Conservation (phyloP, 1,284 basidiomycete species). For the Papiliotrema fonsecae region DNA sequence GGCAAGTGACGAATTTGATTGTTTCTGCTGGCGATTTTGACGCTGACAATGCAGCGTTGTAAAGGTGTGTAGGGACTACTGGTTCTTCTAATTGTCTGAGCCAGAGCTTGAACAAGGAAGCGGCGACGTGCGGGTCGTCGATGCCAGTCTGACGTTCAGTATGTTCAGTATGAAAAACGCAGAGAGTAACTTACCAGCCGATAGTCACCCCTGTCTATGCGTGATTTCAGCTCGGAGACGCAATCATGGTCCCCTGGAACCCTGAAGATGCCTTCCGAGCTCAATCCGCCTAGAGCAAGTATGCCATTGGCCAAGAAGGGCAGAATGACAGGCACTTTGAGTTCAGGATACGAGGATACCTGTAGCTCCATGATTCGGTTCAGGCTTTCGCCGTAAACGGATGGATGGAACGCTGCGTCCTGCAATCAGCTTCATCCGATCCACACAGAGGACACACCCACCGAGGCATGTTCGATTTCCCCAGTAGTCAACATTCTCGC, state of each 20-base stretch:
- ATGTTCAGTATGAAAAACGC: background rate
- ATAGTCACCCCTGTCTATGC: conserved; percentile 85
- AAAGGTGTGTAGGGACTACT: conserved; percentile 64
- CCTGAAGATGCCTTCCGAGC: conserved; percentile 82
- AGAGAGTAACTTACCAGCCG: conserved; percentile 64
- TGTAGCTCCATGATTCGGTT: conserved; percentile 77
- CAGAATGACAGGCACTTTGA: conserved; percentile 81
- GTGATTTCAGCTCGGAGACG: conserved; percentile 75
- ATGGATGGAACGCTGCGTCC: conserved; percentile 89
- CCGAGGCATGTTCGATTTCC: conserved; percentile 83
- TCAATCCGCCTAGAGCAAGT: conserved; percentile 74
- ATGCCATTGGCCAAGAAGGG: conserved; percentile 88
- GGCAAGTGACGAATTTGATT: conserved; percentile 64
- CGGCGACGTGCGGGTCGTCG: conserved; percentile 80
- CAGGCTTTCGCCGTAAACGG: conserved; percentile 83
- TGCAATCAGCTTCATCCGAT: conserved; percentile 30
- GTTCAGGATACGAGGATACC: conserved; percentile 71
- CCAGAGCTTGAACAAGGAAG: conserved; percentile 85
- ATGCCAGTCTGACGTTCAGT: conserved; percentile 50
- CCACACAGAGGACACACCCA: conserved; percentile 44
- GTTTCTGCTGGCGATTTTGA: conserved; percentile 63
- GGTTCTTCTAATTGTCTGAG: conserved; percentile 83
- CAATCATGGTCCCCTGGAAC: conserved; percentile 80
- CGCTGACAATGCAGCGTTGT: conserved; percentile 62
- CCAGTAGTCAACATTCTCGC: conserved; percentile 71